These are phyloP conservation scores for Durotheca rogersii DNA, from an alignment of 495 filamentous ascomycete species.

Conservation along the genomic window DNA sequence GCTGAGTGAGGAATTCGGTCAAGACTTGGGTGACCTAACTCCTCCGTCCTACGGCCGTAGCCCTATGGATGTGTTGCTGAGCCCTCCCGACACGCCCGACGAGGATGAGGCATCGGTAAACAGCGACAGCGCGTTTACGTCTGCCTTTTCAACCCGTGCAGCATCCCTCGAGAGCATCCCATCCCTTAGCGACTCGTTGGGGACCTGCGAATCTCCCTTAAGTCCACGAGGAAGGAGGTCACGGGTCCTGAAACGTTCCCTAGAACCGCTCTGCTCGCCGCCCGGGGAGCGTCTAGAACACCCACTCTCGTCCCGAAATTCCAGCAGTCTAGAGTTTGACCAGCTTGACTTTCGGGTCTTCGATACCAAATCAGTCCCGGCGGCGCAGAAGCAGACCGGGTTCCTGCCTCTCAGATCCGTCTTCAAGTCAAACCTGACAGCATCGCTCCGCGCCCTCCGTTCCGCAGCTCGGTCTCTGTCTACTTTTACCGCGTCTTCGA, in stretches of 20 bases:
- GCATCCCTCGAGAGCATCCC: slow-evolving; percentile 52
- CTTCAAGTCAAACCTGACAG: slow-evolving; percentile 93
- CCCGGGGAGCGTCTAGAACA: slow-evolving; percentile 44
- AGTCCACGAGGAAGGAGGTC: slow-evolving; percentile 39
- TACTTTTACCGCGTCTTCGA: slow-evolving; percentile 67
- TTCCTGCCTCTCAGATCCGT: slow-evolving; percentile 50
- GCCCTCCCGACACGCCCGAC: slow-evolving; percentile 54
- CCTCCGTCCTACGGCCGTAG: slow-evolving; percentile 37
- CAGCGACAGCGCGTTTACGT: slow-evolving; percentile 48
- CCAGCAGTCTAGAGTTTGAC: slow-evolving; percentile 39
- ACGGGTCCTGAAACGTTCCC: slow-evolving; percentile 44
- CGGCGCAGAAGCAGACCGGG: slow-evolving; percentile 40
- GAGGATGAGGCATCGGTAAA: slow-evolving; percentile 43
- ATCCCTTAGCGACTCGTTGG: slow-evolving; percentile 45
- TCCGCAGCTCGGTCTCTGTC: slow-evolving; percentile 84
- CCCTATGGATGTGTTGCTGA: slow-evolving; percentile 55
- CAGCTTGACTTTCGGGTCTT: slow-evolving; percentile 51
- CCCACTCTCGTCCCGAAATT: slow-evolving; percentile 43
- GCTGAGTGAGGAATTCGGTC: slow-evolving; percentile 37
- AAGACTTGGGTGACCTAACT: slow-evolving; percentile 25
- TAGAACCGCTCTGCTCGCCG: slow-evolving; percentile 47
- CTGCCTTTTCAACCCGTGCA: slow-evolving; percentile 44
- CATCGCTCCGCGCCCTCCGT: slow-evolving; percentile 82
- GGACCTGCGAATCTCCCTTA: slow-evolving; percentile 42
- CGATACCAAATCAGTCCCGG: slow-evolving; percentile 23